Conservation (phyloP, 257 asterid species). For the Ophiorrhiza pumila region DNA sequence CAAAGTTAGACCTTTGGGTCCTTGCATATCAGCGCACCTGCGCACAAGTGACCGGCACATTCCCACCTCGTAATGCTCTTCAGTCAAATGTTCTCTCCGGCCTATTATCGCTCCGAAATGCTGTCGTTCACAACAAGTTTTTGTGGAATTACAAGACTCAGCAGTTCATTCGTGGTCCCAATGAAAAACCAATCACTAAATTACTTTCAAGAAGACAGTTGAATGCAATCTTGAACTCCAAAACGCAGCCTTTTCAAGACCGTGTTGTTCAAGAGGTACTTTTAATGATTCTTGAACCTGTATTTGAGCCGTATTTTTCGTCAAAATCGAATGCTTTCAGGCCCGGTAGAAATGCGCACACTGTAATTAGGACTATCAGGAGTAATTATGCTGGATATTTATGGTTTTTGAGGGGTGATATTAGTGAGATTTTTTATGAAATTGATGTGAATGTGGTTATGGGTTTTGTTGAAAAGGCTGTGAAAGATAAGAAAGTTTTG, state of each 20-base stretch:
- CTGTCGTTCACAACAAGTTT: constrained; percentile 58
- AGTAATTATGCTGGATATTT: constrained; percentile 92
- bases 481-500: constrained; percentile 72
- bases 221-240: constrained; percentile 46
- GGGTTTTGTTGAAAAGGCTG: constrained; percentile 50
- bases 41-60: constrained; percentile 82
- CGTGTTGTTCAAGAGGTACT: constrained; percentile 80
- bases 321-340: constrained; percentile 79
- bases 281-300: constrained; percentile 73
- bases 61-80: constrained; percentile 73
- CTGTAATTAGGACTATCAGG: constrained; percentile 84
- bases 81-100: constrained; percentile 49
- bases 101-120: constrained; percentile 60
- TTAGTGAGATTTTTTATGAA: constrained; percentile 48
- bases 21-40: constrained; percentile 94
- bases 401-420: constrained; percentile 90
- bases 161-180: constrained; percentile 60
- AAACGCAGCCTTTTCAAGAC: constrained; percentile 64
- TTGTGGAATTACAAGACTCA: constrained; percentile 58
- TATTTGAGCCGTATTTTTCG: constrained; percentile 76
- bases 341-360: constrained; percentile 89
- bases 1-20: constrained; percentile 84
- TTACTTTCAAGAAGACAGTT: constrained; percentile 55
- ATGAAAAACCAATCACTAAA: constrained; percentile 43
- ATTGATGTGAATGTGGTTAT: constrained; percentile 44